A percentile compares a stretch with the other conserved stretches of the same genome.
Conservation (phyloP, 2,329 filamentous ascomycete species). For the Pezicula neosporulosa region DNA sequence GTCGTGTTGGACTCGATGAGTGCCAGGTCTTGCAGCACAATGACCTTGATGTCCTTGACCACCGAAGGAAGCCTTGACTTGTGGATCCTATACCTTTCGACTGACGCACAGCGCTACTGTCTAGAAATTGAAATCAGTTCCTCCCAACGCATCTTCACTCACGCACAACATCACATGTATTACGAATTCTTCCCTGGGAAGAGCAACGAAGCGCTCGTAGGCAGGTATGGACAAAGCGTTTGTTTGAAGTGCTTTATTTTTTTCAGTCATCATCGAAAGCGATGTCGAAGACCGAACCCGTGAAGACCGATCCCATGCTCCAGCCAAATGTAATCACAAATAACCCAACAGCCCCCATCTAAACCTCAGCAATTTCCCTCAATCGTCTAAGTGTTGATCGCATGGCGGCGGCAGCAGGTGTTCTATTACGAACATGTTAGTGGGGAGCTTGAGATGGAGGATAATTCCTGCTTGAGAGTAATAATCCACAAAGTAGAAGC, state of each 20-base stretch:
- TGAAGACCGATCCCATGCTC: constrained; percentile 28
- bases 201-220: no score
- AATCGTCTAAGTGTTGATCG: constrained; percentile 95
- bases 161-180: no score
- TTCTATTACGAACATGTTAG: constrained; percentile 48
- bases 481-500: constrained; percentile 9
- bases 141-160: no score
- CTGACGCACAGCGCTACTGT: no score
- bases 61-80: no score
- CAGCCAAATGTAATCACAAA: constrained; percentile 28
- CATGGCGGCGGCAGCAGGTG: constrained; percentile 88
- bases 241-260: constrained; percentile 26
- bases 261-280: constrained; percentile 24
- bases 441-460: constrained; percentile 1
- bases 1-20: no score
- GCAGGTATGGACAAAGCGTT: constrained; percentile 7
- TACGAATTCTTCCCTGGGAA: no score
- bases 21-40: no score
- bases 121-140: no score
- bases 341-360: constrained; percentile 38
- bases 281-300: constrained; percentile 26
- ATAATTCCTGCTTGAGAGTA: not conserved
- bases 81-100: no score
- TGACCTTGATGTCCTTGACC: no score
- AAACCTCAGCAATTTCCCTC: constrained; percentile 96